These are phyloP conservation scores for Cryptosporidium ubiquitum DNA, from an alignment of 169 alveolate species.

Conservation along the genomic window DNA sequence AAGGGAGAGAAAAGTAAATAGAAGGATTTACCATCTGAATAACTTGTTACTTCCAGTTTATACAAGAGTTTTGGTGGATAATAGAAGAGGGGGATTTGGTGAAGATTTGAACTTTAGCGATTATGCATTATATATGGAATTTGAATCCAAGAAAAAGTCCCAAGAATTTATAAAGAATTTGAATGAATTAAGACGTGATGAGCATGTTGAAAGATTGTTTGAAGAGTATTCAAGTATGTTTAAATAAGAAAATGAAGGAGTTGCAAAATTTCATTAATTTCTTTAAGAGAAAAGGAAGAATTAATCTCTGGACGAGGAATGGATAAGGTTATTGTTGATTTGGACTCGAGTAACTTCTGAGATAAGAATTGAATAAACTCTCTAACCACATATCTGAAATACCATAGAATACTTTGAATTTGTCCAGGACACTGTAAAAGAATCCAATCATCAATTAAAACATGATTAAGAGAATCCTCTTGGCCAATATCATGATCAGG, in stretches of 20 bases:
- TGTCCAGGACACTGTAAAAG: constrained; percentile 55
- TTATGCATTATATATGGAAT: constrained; percentile 62
- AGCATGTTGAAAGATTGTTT: not conserved
- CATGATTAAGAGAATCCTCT: constrained; percentile 1
- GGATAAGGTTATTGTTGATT: not conserved
- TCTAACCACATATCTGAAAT: constrained; percentile 45
- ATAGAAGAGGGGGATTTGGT: not conserved
- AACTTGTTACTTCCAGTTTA: constrained; percentile 48
- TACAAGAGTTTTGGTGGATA: constrained; percentile 22
- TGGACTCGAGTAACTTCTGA: constrained; percentile 7
- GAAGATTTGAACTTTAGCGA: constrained; percentile 20
- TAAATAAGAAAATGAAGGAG: constrained; percentile 21
- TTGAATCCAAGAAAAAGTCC: constrained; percentile 25
- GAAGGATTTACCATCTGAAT: constrained; percentile 21
- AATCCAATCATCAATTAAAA: constrained; percentile 53
- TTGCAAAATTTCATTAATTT: not conserved
- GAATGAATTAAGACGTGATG: constrained; percentile 1
- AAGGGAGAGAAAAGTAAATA: not conserved
- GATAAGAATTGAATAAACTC: constrained; percentile 31
- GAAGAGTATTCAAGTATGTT: not conserved
- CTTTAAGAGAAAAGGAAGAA: not conserved
- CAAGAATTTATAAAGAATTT: constrained; percentile 16
- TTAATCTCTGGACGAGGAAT: too few relatives aligned
- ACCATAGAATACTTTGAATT: constrained; percentile 64
- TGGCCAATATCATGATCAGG: not conserved